Evolutionary conservation across 2,329 filamentous ascomycete species (phyloP).

Genomic region (Cercospora sojina): DNA sequence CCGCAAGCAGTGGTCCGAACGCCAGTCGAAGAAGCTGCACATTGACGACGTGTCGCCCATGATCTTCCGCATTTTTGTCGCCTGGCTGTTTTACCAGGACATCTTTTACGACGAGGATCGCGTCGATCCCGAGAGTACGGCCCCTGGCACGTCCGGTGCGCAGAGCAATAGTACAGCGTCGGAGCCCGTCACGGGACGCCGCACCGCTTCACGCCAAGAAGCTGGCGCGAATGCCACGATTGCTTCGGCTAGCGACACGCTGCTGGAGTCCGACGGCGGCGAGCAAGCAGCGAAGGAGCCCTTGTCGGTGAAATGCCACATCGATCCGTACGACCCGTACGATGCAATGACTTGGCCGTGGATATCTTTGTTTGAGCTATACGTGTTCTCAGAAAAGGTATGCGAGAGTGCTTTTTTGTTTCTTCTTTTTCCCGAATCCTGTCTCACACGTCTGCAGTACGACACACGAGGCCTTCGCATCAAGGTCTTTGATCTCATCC

Average conservation of each 20-base stretch:
- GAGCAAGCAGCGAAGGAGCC: not conserved
- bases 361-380: constrained; percentile 16
- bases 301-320: not conserved
- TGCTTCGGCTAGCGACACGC: not conserved
- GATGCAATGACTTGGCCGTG: constrained; percentile 19
- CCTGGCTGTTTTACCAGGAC: constrained; percentile 19
- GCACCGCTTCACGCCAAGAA: not conserved
- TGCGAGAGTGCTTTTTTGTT: not conserved
- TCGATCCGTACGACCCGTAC: not conserved
- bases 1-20: constrained; percentile 11
- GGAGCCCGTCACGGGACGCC: not conserved
- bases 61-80: constrained; percentile 18
- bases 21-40: not conserved
- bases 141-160: not conserved
- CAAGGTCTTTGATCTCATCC: constrained; percentile 14
- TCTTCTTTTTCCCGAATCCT: too few species aligned
- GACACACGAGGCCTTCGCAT: constrained; percentile 17
- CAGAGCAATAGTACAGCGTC: not conserved
- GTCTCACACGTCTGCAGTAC: not conserved
- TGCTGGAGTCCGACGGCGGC: not conserved
- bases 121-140: not conserved
- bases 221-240: not conserved
- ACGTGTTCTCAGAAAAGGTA: constrained; percentile 20
- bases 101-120: constrained; percentile 7
- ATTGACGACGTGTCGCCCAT: constrained; percentile 12